phyloP scores from a whole-genome alignment of 1,284 basidiomycete genomes.

The Austroboletus niveus region DNA sequence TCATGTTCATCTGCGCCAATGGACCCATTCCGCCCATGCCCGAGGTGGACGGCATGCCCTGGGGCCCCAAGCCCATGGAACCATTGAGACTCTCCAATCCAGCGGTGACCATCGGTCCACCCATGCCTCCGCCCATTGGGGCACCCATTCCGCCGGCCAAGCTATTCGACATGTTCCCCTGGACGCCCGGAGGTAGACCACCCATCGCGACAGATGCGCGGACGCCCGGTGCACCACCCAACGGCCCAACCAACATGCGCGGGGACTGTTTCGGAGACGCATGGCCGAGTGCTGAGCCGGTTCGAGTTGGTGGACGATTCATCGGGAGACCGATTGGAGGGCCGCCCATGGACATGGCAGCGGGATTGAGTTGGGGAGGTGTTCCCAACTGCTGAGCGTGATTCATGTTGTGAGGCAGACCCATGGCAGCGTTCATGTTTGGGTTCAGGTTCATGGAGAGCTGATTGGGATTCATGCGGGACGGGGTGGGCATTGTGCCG shows the following conservation, averaged over 20 bases:
- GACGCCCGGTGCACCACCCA: conserved; percentile 5
- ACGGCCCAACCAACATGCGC: conserved; percentile 17
- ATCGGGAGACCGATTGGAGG: conserved; percentile 7
- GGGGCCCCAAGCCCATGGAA: conserved; percentile 18
- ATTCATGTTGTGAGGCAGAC: conserved; percentile 5
- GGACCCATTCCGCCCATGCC: conserved; percentile 14
- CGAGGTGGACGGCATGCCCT: conserved; percentile 18
- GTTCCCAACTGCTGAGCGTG: conserved; percentile 18
- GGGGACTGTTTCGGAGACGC: conserved; percentile 31
- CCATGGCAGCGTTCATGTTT: conserved; percentile 14
- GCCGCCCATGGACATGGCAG: conserved; percentile 12
- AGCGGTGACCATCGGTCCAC: conserved; percentile 5
- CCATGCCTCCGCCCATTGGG: conserved; percentile 12
- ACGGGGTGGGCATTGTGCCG: conserved; percentile 14
- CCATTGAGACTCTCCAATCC: conserved; percentile 18
- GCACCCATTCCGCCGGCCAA: conserved; percentile 9
- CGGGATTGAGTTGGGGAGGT: conserved; percentile 11
- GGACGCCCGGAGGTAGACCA: conserved; percentile 5
- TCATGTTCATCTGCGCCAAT: conserved; percentile 25
- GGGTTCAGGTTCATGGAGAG: conserved; percentile 26
- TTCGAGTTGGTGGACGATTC: conserved; percentile 30
- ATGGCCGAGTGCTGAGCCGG: conserved; percentile 27
- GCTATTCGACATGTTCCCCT: conserved; percentile 13
- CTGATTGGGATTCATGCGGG: conserved; percentile 24
- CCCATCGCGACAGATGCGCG: conserved; percentile 7